Conservation (phyloP, 306 rosid species). For the Pterocarpus macrocarpus region DNA sequence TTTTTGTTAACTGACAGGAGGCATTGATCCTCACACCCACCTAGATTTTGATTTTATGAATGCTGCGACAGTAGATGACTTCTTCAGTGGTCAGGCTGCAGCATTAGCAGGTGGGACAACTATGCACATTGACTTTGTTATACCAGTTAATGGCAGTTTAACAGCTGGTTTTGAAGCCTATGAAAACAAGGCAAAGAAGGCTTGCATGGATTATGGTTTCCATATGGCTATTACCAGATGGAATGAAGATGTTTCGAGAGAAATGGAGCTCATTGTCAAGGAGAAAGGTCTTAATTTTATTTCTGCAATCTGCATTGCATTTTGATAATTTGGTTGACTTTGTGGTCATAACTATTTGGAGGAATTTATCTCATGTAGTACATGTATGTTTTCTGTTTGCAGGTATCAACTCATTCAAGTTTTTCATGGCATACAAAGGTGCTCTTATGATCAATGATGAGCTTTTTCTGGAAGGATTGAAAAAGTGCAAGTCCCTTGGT, state of each 20-base stretch:
- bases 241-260: conserved; percentile 81
- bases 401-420: conserved; percentile 98
- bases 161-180: conserved; percentile 82
- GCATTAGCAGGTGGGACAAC: conserved; percentile 99
- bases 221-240: conserved; percentile 98
- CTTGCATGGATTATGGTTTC: conserved; percentile 97
- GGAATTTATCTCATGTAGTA: conserved; percentile 26
- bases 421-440: conserved; percentile 96
- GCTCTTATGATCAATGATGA: conserved; percentile 86
- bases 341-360: neutral
- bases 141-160: conserved; percentile 80
- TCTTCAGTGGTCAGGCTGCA: conserved; percentile 97
- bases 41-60: conserved; percentile 77
- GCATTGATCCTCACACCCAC: conserved; percentile 98
- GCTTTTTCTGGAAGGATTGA: conserved; percentile 83
- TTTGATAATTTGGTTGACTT: conserved; percentile 10
- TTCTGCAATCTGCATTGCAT: conserved; percentile 22
- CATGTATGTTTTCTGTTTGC: conserved; percentile 35
- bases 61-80: conserved; percentile 72
- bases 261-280: conserved; percentile 88
- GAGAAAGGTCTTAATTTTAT: conserved; percentile 74
- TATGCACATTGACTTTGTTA: conserved; percentile 92
- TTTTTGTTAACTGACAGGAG: conserved; percentile 70
- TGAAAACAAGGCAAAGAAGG: conserved; percentile 72
- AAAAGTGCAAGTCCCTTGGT: conserved; percentile 94